Evolutionary conservation across 2,329 filamentous ascomycete genomes (phyloP), one percentile per base, ranked within the genome.

Genomic region (Beauveria sp.): DNA sequence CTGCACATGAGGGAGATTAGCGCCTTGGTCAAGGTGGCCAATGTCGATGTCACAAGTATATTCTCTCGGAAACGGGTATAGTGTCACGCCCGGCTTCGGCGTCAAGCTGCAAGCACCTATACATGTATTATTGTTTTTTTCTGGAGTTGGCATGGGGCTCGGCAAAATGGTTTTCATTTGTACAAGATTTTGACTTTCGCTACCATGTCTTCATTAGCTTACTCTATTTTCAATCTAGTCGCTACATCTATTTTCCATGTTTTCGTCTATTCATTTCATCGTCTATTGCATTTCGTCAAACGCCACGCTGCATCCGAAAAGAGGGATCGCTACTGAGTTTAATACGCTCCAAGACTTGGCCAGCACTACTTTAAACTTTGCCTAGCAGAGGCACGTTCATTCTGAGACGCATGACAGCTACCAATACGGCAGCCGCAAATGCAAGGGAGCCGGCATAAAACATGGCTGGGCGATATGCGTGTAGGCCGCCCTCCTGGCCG

Each of bases 391-490:
- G 72, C 52, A 66, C 70, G 63, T 74, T 77, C 46, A 78, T 73
- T 60, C 74, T 76, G 51, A 82, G 66, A 10, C 80, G 74, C 52
- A 79, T 76, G 41, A 73, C 61, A 34, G 69, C 69, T 18, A 81
- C 74, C 40, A 81, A 69, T 3, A 70, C 66, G 7, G 78, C 75
- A 1, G 80, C 76, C 1, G 68, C 75, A 20, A 81, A 66, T 0
- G 80, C 77, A 68, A 84, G 72, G 1, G 77, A 78, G 1, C 83
- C 84, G 4, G 84, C 83, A 66, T 85, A 86, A 68, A 82, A 85
- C 70, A 87, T 87, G 2, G 84, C 84, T 0, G 83, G 82, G 20
- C 82, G 75, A 64, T 83, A 87, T 0, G 83, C 80, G 24, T 78
- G 70, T 2, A 84, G 69, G 0, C 80, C 80, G 3, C 70, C 71